These are phyloP conservation scores for Daldinia caldariorum DNA, from an alignment of 495 filamentous ascomycete genomes.

Conservation along the genomic window DNA sequence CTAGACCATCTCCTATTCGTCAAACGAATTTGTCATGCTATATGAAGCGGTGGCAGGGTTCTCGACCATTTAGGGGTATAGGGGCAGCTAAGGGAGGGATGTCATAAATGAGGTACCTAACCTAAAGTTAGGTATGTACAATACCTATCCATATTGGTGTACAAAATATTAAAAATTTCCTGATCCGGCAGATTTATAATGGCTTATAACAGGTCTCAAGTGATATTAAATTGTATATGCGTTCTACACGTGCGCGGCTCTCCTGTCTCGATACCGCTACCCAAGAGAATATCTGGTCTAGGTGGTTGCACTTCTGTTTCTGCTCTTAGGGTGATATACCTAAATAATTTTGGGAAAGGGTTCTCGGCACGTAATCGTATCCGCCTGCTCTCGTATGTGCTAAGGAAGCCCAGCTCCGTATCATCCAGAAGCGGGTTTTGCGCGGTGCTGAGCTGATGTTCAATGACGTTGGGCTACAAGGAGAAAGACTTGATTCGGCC, in stretches of 20 bases:
- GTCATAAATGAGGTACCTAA: background rate
- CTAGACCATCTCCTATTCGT: conserved; percentile 27
- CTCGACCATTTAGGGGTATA: conserved; percentile 35
- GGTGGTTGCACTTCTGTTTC: conserved; percentile 1
- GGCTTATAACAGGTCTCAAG: conserved; percentile 35
- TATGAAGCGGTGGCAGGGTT: conserved; percentile 10
- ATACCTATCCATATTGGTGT: conserved; percentile 9
- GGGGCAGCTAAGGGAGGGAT: conserved; percentile 13
- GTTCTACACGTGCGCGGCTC: conserved; percentile 33
- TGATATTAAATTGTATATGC: conserved; percentile 30
- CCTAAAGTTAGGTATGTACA: background rate
- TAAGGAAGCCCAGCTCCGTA: conserved; percentile 13
- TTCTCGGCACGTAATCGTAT: conserved; percentile 32
- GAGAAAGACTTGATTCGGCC: conserved; percentile 36
- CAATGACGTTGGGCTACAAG: conserved; percentile 36
- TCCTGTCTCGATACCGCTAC: background rate
- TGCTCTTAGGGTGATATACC: conserved; percentile 21
- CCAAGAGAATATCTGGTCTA: conserved; percentile 18
- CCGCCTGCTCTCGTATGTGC: conserved; percentile 10
- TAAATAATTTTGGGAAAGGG: conserved; percentile 30
- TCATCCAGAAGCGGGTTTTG: conserved; percentile 13
- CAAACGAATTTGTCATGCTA: conserved; percentile 40
- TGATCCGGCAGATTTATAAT: conserved; percentile 34
- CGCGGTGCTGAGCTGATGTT: conserved; percentile 1
- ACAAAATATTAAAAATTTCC: background rate